Evolutionary conservation across 345 rosid genomes (phyloP).

Genomic region (Eucalyptus grandis): DNA sequence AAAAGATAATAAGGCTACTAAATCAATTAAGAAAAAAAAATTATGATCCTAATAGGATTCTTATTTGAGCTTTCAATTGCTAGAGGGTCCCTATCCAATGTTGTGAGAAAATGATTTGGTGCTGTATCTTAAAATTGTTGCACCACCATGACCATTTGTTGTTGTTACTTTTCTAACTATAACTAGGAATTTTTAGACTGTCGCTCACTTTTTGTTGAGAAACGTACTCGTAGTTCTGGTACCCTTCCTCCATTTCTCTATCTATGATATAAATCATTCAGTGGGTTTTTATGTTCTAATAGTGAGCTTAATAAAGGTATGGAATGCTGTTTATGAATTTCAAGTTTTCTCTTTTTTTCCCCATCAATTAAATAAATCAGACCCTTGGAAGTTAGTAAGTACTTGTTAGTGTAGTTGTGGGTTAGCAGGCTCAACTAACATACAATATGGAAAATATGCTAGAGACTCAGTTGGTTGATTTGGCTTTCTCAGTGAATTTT

Average conservation of each 20-base stretch:
- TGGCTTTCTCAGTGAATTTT: background rate
- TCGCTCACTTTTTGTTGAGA: background rate
- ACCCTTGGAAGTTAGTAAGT: background rate
- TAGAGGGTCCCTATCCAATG: background rate
- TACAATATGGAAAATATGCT: background rate
- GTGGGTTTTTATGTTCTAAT: background rate
- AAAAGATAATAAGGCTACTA: background rate
- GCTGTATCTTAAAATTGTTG: background rate
- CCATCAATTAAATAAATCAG: background rate
- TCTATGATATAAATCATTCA: background rate
- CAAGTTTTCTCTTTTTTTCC: background rate
- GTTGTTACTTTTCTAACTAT: background rate
- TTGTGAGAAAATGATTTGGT: background rate
- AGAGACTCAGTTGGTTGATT: background rate
- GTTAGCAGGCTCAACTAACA: background rate
- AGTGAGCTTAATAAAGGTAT: background rate
- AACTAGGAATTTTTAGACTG: background rate
- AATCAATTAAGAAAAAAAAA: background rate
- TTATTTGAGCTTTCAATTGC: background rate
- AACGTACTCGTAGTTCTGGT: background rate
- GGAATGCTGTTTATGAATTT: background rate
- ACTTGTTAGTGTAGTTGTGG: background rate
- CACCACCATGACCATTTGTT: background rate
- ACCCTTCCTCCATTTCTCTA: background rate
- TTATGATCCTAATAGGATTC: background rate